These are phyloP conservation scores for Ilex asprella DNA, from an alignment of 257 asterid species.

Conservation along the genomic window DNA sequence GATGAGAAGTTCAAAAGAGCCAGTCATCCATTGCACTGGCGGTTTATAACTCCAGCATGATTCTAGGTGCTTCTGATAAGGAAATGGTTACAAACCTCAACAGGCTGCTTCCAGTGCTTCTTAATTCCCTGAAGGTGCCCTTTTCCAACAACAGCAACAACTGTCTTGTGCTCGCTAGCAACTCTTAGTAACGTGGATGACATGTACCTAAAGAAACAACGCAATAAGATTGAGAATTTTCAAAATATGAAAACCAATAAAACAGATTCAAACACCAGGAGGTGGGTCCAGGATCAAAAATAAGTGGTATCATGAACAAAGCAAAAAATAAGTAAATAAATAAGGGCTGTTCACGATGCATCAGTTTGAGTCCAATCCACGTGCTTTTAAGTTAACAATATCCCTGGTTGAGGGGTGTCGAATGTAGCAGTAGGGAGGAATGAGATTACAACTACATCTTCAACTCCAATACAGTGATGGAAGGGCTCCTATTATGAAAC, in stretches of 20 bases:
- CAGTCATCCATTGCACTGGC: not conserved
- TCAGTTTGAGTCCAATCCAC: too few relatives aligned
- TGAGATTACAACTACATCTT: too few relatives aligned
- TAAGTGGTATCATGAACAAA: not conserved
- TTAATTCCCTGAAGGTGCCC: conserved; percentile 83
- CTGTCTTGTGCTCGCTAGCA: conserved; percentile 79
- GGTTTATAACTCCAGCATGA: not conserved
- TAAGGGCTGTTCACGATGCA: too few relatives aligned
- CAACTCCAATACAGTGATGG: too few relatives aligned
- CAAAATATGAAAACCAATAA: not conserved
- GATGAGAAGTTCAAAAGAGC: not conserved
- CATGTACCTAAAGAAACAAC: conserved; percentile 56
- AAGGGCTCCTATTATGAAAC: too few relatives aligned
- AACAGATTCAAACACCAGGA: not conserved
- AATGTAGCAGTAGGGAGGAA: too few relatives aligned
- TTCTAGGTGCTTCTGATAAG: not conserved
- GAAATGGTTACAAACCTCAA: conserved; percentile 44
- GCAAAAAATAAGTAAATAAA: not conserved
- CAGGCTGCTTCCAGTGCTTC: conserved; percentile 77
- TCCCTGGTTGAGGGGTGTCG: too few relatives aligned
- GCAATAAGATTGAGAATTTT: not conserved
- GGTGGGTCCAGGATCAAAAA: not conserved
- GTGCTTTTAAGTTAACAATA: not conserved
- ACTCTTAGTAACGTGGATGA: conserved; percentile 54
- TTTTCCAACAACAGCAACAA: conserved; percentile 91